These are phyloP conservation scores for Xylaria sp. DNA, from an alignment of 2,329 filamentous ascomycete species.

Conservation along the genomic window DNA sequence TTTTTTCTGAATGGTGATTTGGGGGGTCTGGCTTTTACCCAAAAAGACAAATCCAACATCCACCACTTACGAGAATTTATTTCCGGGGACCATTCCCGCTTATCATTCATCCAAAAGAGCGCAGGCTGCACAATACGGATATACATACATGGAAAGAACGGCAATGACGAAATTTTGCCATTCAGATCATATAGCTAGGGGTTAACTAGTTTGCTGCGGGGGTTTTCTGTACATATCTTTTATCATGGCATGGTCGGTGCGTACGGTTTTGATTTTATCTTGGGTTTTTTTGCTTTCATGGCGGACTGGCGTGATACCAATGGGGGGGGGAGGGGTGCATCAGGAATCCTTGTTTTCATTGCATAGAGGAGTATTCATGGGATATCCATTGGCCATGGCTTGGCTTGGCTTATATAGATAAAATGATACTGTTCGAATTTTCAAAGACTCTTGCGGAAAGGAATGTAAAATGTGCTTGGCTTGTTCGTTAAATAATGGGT, in stretches of 20 bases:
- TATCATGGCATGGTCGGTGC: conserved; percentile 19
- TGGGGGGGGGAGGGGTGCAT: conserved; percentile 3
- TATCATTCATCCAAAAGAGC: too few species aligned
- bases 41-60: neutral
- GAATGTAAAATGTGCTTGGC: neutral
- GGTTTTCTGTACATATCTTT: conserved; percentile 23
- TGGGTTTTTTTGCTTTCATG: conserved; percentile 6
- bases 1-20: neutral
- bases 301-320: conserved; percentile 31
- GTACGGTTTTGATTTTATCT: neutral
- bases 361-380: conserved; percentile 10
- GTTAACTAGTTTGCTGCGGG: neutral
- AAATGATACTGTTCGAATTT: conserved; percentile 8
- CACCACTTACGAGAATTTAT: neutral
- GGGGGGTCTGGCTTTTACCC: neutral
- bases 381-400: neutral
- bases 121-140: neutral
- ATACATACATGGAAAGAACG: neutral
- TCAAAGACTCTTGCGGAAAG: neutral
- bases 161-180: neutral
- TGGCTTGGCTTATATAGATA: conserved; percentile 21
- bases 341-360: conserved; percentile 5
- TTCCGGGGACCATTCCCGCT: neutral
- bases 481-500: neutral
- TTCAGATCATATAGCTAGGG: conserved; percentile 1